Evolutionary conservation across 2,329 filamentous ascomycete species (phyloP).

Genomic region (Fusarium concolor): DNA sequence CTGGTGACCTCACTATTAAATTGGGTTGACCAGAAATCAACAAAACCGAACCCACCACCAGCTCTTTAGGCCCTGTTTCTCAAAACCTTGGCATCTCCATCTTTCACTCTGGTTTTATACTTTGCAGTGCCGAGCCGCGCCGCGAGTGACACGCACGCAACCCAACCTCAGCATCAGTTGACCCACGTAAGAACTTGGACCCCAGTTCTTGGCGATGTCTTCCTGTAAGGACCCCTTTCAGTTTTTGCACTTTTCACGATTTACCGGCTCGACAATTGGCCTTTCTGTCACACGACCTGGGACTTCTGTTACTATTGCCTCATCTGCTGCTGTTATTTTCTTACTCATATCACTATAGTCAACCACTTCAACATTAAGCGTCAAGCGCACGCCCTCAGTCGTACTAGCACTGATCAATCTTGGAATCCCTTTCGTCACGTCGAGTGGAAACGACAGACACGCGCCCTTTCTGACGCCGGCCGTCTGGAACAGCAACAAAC

Average conservation of each 20-base stretch:
- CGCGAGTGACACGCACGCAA: constrained; percentile 16
- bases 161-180: constrained; percentile 3
- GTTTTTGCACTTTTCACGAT: constrained; percentile 15
- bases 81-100: constrained; percentile 24
- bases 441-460: constrained; percentile 49
- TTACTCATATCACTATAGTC: constrained; percentile 49
- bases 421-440: constrained; percentile 61
- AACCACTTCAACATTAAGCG: constrained; percentile 60
- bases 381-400: constrained; percentile 57
- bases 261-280: background rate
- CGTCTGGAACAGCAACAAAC: constrained; percentile 49
- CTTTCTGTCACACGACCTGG: background rate
- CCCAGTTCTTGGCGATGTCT: constrained; percentile 41
- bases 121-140: constrained; percentile 22
- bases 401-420: constrained; percentile 52
- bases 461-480: constrained; percentile 46
- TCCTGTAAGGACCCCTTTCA: constrained; percentile 36
- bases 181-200: constrained; percentile 22
- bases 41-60: constrained; percentile 28
- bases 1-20: constrained; percentile 30
- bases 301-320: background rate
- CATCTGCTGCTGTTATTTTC: background rate
- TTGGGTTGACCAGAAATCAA: constrained; percentile 5
- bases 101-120: constrained; percentile 4
- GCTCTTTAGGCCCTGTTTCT: constrained; percentile 11